Evolutionary conservation across 257 asterid genomes (phyloP).

Genomic region (Solanum chiquidenum): DNA sequence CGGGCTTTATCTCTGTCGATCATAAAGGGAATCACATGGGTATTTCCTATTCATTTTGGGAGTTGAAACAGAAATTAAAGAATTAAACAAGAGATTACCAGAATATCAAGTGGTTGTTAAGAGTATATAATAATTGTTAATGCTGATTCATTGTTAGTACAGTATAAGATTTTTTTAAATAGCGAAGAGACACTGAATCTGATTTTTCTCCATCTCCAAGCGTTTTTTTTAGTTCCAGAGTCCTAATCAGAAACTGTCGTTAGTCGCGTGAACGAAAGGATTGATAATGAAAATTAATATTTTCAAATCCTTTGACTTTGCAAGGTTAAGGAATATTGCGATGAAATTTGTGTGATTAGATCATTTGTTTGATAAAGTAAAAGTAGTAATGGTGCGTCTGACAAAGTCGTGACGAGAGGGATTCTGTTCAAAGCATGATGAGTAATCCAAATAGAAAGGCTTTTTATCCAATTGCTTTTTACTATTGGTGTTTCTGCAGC

Average conservation of each 20-base stretch:
- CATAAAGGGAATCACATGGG: conserved; percentile 11
- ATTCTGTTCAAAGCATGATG: not conserved
- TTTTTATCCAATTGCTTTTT: not conserved
- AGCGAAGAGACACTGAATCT: not conserved
- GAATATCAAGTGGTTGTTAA: not conserved
- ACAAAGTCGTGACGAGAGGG: not conserved
- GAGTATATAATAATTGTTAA: not conserved
- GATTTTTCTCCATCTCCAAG: not conserved
- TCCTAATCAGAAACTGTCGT: not conserved
- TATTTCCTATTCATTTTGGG: not conserved
- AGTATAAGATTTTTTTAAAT: not conserved
- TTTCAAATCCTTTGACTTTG: not conserved
- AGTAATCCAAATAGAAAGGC: not conserved
- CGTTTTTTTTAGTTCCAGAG: not conserved
- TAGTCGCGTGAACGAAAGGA: not conserved
- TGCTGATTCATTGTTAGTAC: not conserved
- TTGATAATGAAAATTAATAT: not conserved
- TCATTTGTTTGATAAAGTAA: not conserved
- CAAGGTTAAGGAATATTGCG: not conserved
- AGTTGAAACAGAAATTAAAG: not conserved
- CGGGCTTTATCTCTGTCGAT: not conserved
- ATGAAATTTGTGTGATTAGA: not conserved
- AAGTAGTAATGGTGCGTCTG: not conserved
- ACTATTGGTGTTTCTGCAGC: not conserved
- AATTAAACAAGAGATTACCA: not conserved